Evolutionary conservation across 2,329 filamentous ascomycete species (phyloP).

Genomic region (Trichoderma koningii): DNA sequence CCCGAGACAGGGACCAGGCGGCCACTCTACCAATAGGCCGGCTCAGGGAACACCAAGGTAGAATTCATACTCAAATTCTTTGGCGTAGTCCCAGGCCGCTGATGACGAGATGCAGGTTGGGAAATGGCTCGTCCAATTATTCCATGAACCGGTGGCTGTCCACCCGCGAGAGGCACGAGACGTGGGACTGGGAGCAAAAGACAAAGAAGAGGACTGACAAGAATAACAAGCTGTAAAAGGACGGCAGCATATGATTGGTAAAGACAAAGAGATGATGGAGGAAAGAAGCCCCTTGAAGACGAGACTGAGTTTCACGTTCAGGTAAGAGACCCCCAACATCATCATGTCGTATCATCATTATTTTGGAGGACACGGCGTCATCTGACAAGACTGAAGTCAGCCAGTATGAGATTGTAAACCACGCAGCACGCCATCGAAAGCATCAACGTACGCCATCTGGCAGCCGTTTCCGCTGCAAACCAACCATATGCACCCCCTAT

Average conservation of each 20-base stretch:
- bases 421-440: not conserved
- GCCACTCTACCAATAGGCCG: not conserved
- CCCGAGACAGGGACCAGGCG: not conserved
- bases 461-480: not conserved
- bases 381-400: not conserved
- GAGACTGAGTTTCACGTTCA: not conserved
- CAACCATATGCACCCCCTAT: too few species aligned
- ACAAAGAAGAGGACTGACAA: not conserved
- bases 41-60: not conserved
- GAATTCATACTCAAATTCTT: not conserved
- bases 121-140: not conserved
- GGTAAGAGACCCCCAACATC: not conserved
- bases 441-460: not conserved
- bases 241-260: too few species aligned
- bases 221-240: not conserved
- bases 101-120: not conserved
- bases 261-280: not conserved
- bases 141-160: not conserved
- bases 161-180: not conserved
- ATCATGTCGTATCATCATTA: constrained; percentile 1
- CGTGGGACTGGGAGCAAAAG: constrained; percentile 18
- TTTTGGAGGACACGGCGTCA: not conserved
- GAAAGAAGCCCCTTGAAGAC: not conserved
- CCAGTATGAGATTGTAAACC: not conserved
- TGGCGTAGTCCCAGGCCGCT: not conserved